These are phyloP conservation scores for Castanea mollissima DNA, from an alignment of 306 rosid genomes.

Conservation along the genomic window DNA sequence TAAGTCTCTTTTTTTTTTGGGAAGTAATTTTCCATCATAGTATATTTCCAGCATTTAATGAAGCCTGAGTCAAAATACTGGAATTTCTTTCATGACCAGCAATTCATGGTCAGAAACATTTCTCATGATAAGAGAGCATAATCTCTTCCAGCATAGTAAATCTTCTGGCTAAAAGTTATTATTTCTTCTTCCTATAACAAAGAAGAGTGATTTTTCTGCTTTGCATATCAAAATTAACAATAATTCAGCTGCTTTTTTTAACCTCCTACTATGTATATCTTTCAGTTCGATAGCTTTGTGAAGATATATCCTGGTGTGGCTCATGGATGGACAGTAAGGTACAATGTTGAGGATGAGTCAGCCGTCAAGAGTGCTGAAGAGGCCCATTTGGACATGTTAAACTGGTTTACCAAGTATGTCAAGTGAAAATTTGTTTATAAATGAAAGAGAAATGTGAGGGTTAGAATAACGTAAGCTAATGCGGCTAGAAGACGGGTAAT, in stretches of 20 bases:
- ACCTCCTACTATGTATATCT: constrained; percentile 2
- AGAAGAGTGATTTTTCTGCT: background rate
- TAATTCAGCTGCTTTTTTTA: too few relatives aligned
- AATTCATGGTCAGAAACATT: too few relatives aligned
- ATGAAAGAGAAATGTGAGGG: background rate
- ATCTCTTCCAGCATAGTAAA: too few relatives aligned
- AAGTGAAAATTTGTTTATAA: background rate
- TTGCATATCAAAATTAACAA: background rate
- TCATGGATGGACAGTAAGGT: constrained; percentile 44
- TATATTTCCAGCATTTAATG: too few relatives aligned
- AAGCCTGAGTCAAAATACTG: too few relatives aligned
- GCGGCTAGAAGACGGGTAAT: background rate
- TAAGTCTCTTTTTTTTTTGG: too few relatives aligned
- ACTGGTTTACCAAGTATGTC: constrained; percentile 25
- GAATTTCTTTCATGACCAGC: too few relatives aligned
- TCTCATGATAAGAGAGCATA: too few relatives aligned
- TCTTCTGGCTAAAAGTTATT: background rate
- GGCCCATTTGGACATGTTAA: constrained; percentile 34
- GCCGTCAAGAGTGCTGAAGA: constrained; percentile 33
- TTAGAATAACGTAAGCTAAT: background rate
- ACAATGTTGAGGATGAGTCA: constrained; percentile 22
- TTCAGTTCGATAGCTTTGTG: constrained; percentile 52
- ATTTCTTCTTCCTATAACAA: background rate
- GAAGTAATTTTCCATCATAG: too few relatives aligned
- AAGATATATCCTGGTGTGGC: constrained; percentile 52